Evolutionary conservation across 2,329 filamentous ascomycete species (phyloP), one percentile per base, ranked within the genome.

Genomic region (Geosmithia putterillii): DNA sequence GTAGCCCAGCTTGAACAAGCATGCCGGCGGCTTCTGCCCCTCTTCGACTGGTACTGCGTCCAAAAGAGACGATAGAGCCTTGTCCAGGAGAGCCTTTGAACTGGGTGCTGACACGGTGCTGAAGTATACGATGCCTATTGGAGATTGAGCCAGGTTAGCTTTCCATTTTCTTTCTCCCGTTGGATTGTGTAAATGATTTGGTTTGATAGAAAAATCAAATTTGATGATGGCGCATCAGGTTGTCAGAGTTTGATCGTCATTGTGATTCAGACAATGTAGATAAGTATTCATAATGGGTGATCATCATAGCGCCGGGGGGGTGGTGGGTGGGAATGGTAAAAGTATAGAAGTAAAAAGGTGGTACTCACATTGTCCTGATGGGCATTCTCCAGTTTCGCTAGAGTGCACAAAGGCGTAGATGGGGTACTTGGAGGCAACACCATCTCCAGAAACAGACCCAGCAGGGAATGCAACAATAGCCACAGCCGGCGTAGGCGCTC

Each of bases 261-360:
- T 74, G 74, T 63, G 69, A 67, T 83, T 94, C 90, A 89, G 90
- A 85, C 88, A 96, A 96, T 95, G 90, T 96, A 95, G 90, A 95
- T 96, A 96, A 96, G 89, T 89, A 86, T 92, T 94, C 74, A 65
- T 72, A 71, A 66, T 63, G 66, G 25, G 75, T 66, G 65, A 73
- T 95, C 89, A 96, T 95, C 90, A 88, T 83, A 32, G 15, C 28
- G 28, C 28, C 28, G 15, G 10, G 10, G 28, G 28, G 5, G 28
- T 9, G 28, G 28, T 9, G 10, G 28, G 10, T 32, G 28, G 28
- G 71, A 39, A 35, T 45, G 47, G 46, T 49, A 49, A 38, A 35
- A 36, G 47, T n/a, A 47, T 42, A 45, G 48, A 35, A 49, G 47
- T n/a, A n/a, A 46, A 37, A 32, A 22, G 19, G 45, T 15, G 14